Evolutionary conservation across 768 basidiomycete genomes (phyloP).

Genomic region (Mycena filopes): DNA sequence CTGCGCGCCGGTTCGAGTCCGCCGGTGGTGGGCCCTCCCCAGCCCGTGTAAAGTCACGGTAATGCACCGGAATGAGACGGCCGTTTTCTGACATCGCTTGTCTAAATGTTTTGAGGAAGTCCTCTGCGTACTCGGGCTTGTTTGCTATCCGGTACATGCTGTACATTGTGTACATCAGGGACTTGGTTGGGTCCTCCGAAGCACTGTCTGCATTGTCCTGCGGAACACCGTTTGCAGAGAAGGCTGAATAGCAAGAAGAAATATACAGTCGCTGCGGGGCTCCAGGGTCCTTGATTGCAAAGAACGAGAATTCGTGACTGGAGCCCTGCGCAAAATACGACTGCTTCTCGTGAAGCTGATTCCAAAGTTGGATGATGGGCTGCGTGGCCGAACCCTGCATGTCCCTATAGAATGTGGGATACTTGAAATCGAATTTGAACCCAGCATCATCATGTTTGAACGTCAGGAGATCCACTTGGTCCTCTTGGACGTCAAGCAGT

Average conservation of each 20-base stretch:
- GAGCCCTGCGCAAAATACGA: background rate
- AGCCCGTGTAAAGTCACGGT: background rate
- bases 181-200: background rate
- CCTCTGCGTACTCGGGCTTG: background rate
- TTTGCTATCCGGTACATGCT: background rate
- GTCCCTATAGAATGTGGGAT: background rate
- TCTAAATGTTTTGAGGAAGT: background rate
- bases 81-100: background rate
- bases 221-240: background rate
- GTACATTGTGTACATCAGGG: background rate
- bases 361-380: background rate
- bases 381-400: background rate
- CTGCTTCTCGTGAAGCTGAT: background rate
- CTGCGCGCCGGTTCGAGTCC: background rate
- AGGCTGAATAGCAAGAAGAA: background rate
- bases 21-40: too few species aligned
- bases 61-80: background rate
- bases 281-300: background rate
- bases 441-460: too few species aligned
- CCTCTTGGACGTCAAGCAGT: too few species aligned
- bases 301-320: background rate
- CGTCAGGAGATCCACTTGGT: too few species aligned
- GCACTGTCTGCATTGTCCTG: too few species aligned
- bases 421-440: background rate
- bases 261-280: background rate